Evolutionary conservation across 768 basidiomycete species (phyloP), one percentile per base, ranked within the genome.

Genomic region (Tylopilus sp.): DNA sequence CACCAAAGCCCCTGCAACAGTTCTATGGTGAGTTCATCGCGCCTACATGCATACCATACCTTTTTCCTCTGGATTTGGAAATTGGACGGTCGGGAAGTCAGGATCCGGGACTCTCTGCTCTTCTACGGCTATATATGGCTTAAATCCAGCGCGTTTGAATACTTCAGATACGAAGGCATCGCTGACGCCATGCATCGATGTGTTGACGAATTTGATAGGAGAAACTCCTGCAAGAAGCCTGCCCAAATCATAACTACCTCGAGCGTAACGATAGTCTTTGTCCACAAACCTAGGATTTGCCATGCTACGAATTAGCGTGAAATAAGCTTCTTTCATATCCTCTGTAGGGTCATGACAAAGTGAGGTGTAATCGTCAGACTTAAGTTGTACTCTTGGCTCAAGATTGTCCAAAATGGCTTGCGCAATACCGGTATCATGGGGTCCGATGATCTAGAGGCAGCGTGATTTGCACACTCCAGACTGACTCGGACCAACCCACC

Each of bases 21-120:
- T 9, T 38, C 19, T 37, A 42, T 24, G 6, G 19, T 58, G 14
- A 61, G 41, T 13, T 44, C 28, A 54, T 54, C 26, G 21, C 19
- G 53, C 21, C 7, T 6, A 43, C 24, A 42, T 38, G 22, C 16
- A 33, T 13, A 16, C 14, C 69, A 50, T 63, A 82, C 92, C 92
- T 70, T 89, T 86, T 67, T 95, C 92, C 68, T 95, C 92, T 2
- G 92, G 92, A 63, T 95, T 95, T 3, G 92, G 92, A 67, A 90
- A 93, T 21, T 71, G 72, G 17, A 94, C 88, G 6, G 92, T 92
- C 4, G 89, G 83, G 62, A 95, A 95, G 26, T 92, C 82, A 6
- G 92, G 89, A 69, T 95, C 86, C 3, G 93, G 89, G 3, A 72
- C 50, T 56, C 79, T 78, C 67, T 95, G 92, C 56, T 83, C 78